A percentile compares a stretch with the other conserved stretches of the same genome.
phyloP scores from a whole-genome alignment of 306 rosid genomes.

The Begonia fuchsioides region DNA sequence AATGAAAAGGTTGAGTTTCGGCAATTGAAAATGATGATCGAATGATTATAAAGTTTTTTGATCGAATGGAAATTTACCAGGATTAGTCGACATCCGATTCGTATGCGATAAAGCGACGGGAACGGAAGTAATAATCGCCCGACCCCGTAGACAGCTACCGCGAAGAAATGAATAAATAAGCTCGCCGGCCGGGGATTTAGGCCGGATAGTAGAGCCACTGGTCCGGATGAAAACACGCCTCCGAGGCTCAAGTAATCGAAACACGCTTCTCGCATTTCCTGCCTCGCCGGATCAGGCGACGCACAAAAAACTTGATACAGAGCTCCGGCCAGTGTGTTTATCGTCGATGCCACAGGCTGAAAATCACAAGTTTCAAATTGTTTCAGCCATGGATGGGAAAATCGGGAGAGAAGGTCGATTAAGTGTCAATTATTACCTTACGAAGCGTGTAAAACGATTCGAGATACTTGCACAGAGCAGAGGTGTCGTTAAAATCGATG shows the following conservation, averaged over 20 bases:
- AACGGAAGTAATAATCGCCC: slow-evolving; percentile 61
- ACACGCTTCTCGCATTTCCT: slow-evolving; percentile 68
- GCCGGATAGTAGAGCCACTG: slow-evolving; percentile 62
- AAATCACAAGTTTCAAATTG: slow-evolving; percentile 3
- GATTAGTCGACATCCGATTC: slow-evolving; percentile 57
- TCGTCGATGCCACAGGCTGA: slow-evolving; percentile 83
- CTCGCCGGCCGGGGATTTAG: slow-evolving; percentile 56
- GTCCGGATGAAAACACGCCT: slow-evolving; percentile 65
- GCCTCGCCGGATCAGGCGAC: slow-evolving; percentile 62
- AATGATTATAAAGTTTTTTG: neutral
- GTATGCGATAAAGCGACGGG: slow-evolving; percentile 46
- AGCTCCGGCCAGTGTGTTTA: slow-evolving; percentile 82
- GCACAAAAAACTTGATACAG: slow-evolving; percentile 70
- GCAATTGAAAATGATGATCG: neutral
- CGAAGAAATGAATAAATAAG: slow-evolving; percentile 70
- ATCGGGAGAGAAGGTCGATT: neutral
- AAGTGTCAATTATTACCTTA: slow-evolving; percentile 26
- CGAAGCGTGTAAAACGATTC: slow-evolving; percentile 81
- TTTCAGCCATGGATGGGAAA: neutral
- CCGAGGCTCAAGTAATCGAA: slow-evolving; percentile 78
- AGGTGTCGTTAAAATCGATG: slow-evolving; percentile 32
- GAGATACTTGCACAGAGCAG: slow-evolving; percentile 50
- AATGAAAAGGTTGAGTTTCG: neutral
- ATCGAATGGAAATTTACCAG: slow-evolving; percentile 20
- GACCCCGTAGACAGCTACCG: slow-evolving; percentile 69